Conservation (phyloP, 2,329 filamentous ascomycete genomes). For the Ceratocystis papillata region DNA sequence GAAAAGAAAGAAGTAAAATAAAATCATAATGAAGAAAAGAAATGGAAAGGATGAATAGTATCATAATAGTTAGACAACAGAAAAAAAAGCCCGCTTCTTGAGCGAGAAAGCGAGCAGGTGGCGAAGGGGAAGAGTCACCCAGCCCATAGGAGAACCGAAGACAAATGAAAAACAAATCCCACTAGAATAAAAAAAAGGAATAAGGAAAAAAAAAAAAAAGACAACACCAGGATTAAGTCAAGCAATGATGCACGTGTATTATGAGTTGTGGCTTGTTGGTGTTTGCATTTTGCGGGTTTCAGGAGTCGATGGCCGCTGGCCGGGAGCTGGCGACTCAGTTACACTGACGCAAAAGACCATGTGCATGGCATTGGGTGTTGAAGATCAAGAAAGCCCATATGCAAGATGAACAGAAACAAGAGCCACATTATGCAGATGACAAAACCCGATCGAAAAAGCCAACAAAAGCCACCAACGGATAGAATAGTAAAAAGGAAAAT, state of each 20-base stretch:
- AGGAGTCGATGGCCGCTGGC: constrained; percentile 17
- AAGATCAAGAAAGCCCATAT: constrained; percentile 2
- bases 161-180: constrained; percentile 1
- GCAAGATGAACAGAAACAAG: neutral
- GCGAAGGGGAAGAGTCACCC: neutral
- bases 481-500: neutral
- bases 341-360: constrained; percentile 18
- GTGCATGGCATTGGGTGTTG: constrained; percentile 6
- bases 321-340: constrained; percentile 11
- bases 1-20: neutral
- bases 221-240: neutral
- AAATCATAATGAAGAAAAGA: neutral
- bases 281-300: constrained; percentile 20
- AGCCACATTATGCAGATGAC: neutral
- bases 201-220: neutral
- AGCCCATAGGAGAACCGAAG: constrained; percentile 4
- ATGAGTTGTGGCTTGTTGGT: constrained; percentile 15
- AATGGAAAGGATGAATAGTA: neutral
- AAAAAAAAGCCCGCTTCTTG: neutral
- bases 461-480: neutral
- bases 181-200: constrained; percentile 1
- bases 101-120: neutral
- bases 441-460: neutral
- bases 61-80: constrained; percentile 12
- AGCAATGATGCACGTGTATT: constrained; percentile 1